These are phyloP conservation scores for Jatropha podagrica DNA, from an alignment of 441 rosid genomes.

Conservation along the genomic window DNA sequence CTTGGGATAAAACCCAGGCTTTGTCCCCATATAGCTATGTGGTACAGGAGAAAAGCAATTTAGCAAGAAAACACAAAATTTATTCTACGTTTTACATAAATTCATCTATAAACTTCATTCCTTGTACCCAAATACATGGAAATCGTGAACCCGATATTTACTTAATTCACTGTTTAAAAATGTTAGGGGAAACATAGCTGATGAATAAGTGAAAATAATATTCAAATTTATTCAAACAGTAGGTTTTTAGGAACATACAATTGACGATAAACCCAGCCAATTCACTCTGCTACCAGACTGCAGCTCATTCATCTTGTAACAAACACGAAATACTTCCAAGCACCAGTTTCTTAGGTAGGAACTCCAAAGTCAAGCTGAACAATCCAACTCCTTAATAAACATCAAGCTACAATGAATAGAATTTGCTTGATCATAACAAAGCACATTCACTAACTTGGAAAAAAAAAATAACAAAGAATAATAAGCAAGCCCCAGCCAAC, in stretches of 20 bases:
- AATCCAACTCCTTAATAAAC: slow-evolving; percentile 25
- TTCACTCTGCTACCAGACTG: slow-evolving; percentile 23
- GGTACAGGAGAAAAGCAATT: slow-evolving; percentile 1
- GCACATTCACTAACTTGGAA: slow-evolving; percentile 11
- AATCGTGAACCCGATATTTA: not conserved
- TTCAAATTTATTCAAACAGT: slow-evolving; percentile 18
- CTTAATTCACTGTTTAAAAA: not conserved
- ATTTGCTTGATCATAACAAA: slow-evolving; percentile 9
- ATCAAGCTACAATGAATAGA: slow-evolving; percentile 29
- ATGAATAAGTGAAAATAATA: not conserved
- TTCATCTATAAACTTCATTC: not conserved
- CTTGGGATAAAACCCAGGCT: not conserved
- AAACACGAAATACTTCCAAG: slow-evolving; percentile 19
- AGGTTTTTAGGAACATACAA: slow-evolving; percentile 36
- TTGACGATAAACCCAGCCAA: slow-evolving; percentile 27
- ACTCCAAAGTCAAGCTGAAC: slow-evolving; percentile 10
- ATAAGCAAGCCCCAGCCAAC: not conserved
- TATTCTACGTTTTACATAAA: too few species aligned
- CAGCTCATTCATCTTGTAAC: slow-evolving; percentile 18
- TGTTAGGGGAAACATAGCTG: not conserved
- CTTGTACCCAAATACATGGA: slow-evolving; percentile 3
- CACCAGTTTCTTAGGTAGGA: slow-evolving; percentile 20
- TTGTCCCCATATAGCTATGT: not conserved
- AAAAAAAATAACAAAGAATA: not conserved
- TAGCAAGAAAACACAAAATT: not conserved